Evolutionary conservation across 768 basidiomycete genomes (phyloP).

Genomic region (Serendipita sp.): DNA sequence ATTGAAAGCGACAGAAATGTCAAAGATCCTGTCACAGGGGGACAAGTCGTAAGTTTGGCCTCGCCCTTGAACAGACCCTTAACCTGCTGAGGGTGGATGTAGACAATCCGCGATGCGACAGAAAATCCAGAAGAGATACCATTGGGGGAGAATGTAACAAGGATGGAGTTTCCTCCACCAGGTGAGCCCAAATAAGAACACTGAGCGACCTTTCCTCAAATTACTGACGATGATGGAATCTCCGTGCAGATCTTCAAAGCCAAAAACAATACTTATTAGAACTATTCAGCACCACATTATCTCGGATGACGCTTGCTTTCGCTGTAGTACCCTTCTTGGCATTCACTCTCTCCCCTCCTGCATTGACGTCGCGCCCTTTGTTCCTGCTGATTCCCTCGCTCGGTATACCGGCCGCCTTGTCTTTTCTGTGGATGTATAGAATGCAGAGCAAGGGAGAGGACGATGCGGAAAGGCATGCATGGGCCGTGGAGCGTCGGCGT

Average conservation of each 20-base stretch:
- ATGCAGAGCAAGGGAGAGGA: neutral
- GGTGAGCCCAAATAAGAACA: neutral
- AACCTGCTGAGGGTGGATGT: neutral
- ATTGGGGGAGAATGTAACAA: slow-evolving; percentile 6
- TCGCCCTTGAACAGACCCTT: too few species aligned
- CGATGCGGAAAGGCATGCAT: slow-evolving; percentile 4
- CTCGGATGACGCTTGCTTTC: slow-evolving; percentile 1
- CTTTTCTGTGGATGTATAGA: slow-evolving; percentile 1
- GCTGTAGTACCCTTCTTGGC: neutral
- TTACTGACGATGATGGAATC: neutral
- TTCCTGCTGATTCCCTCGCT: slow-evolving; percentile 8
- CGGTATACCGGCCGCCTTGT: neutral
- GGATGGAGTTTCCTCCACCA: slow-evolving; percentile 7
- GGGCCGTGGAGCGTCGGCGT: slow-evolving; percentile 3
- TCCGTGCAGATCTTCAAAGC: neutral
- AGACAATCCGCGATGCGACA: slow-evolving; percentile 3
- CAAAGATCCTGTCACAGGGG: slow-evolving; percentile 6
- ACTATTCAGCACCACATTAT: neutral
- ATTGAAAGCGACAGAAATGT: neutral
- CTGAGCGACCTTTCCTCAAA: neutral
- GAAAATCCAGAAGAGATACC: slow-evolving; percentile 1
- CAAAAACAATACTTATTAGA: neutral
- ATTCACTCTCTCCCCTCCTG: neutral
- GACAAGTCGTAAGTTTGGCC: neutral
- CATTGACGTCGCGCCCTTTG: slow-evolving; percentile 2